Conservation (phyloP, 2,329 filamentous ascomycete genomes). For the Orbilia javanica region DNA sequence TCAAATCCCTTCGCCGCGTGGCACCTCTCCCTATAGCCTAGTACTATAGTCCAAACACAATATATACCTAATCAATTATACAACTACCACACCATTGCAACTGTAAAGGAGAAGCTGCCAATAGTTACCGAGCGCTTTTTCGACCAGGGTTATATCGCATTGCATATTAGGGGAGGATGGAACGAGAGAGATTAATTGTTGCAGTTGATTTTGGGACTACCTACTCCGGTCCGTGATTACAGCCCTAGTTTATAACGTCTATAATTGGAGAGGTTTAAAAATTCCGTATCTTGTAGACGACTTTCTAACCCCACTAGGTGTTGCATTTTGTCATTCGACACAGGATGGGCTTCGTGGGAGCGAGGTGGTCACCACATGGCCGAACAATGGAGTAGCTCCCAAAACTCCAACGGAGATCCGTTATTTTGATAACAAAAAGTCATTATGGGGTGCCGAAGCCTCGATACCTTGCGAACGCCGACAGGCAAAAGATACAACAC, state of each 20-base stretch:
- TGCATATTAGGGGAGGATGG: neutral
- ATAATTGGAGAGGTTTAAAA: no score
- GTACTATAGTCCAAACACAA: no score
- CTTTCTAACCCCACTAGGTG: neutral
- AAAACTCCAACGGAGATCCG: conserved; percentile 58
- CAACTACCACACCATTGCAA: no score
- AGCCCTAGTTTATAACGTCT: neutral
- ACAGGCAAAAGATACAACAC: neutral
- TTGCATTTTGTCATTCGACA: conserved; percentile 28
- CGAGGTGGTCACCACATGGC: conserved; percentile 51
- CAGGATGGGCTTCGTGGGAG: conserved; percentile 23
- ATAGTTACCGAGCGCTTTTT: neutral
- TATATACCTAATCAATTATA: no score
- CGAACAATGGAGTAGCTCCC: conserved; percentile 28
- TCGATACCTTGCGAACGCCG: conserved; percentile 7
- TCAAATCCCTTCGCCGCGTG: neutral
- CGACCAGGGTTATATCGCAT: neutral
- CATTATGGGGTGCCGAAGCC: conserved; percentile 17
- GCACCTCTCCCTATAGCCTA: neutral
- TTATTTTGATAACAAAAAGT: conserved; percentile 17
- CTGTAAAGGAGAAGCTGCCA: neutral
- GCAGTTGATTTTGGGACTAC: conserved; percentile 59
- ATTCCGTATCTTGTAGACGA: neutral
- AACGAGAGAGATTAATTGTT: conserved; percentile 13
- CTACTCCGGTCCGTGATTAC: conserved; percentile 44